Conservation (phyloP, 108 stramenopile genomes). For the Schizochytrium sp. region DNA sequence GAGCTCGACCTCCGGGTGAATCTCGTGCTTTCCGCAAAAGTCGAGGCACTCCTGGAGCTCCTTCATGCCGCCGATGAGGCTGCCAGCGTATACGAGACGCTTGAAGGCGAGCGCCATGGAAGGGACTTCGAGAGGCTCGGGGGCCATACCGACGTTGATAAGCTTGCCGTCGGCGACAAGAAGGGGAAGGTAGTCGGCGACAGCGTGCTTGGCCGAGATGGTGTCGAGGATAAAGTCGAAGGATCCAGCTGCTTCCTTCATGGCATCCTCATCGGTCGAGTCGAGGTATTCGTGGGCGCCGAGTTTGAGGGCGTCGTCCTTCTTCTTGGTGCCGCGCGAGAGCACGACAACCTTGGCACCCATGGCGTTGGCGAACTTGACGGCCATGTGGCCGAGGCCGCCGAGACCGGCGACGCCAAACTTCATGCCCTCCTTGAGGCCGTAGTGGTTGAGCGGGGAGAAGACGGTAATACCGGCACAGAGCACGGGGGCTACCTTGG, state of each 20-base stretch:
- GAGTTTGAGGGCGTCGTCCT: slow-evolving; percentile 33
- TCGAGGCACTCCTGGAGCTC: slow-evolving; percentile 53
- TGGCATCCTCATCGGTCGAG: slow-evolving; percentile 31
- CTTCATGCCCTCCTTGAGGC: slow-evolving; percentile 26
- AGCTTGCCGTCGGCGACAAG: slow-evolving; percentile 34
- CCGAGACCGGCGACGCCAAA: slow-evolving; percentile 57
- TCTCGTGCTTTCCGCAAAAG: slow-evolving; percentile 46
- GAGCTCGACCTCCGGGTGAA: slow-evolving; percentile 41
- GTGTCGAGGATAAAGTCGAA: slow-evolving; percentile 52
- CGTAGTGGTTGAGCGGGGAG: slow-evolving; percentile 41
- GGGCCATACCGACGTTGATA: slow-evolving; percentile 32
- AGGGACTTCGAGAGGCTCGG: background rate
- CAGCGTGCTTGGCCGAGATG: slow-evolving; percentile 35
- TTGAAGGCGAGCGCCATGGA: slow-evolving; percentile 15
- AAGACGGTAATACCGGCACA: slow-evolving; percentile 64
- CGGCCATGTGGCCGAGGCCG: slow-evolving; percentile 56
- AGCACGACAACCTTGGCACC: slow-evolving; percentile 41
- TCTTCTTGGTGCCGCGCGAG: slow-evolving; percentile 39
- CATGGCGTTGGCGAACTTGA: slow-evolving; percentile 51
- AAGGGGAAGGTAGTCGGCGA: slow-evolving; percentile 18
- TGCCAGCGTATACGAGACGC: slow-evolving; percentile 23
- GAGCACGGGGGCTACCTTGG: slow-evolving; percentile 37
- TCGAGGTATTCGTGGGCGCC: slow-evolving; percentile 37
- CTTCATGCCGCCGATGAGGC: slow-evolving; percentile 47
- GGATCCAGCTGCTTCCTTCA: slow-evolving; percentile 30